Conservation (phyloP, 2,329 filamentous ascomycete species). For the Botrytis elliptica region DNA sequence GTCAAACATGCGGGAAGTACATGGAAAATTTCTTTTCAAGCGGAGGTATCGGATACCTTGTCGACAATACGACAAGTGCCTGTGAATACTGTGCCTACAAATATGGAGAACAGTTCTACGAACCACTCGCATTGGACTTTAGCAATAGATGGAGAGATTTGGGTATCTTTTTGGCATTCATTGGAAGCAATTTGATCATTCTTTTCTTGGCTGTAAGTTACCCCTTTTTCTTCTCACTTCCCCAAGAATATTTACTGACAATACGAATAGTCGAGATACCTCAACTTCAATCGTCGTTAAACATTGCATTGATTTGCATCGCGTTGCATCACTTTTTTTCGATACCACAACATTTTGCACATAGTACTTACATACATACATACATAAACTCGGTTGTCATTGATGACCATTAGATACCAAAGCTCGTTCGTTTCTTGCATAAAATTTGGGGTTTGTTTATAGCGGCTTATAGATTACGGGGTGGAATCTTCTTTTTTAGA, state of each 20-base stretch:
- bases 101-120: constrained; percentile 78
- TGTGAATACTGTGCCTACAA: constrained; percentile 84
- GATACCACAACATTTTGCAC: background rate
- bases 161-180: constrained; percentile 74
- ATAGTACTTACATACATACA: no score
- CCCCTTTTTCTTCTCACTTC: background rate
- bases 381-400: background rate
- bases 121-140: constrained; percentile 64
- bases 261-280: constrained; percentile 38
- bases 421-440: background rate
- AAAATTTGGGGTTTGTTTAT: background rate
- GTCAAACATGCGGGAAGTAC: constrained; percentile 71
- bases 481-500: background rate
- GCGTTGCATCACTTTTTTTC: background rate
- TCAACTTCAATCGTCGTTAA: constrained; percentile 48
- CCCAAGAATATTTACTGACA: constrained; percentile 21
- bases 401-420: background rate
- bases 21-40: constrained; percentile 67
- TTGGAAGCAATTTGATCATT: constrained; percentile 72
- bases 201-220: constrained; percentile 50
- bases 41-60: constrained; percentile 71
- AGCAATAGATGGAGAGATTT: constrained; percentile 75
- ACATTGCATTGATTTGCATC: background rate
- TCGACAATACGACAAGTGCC: constrained; percentile 59
- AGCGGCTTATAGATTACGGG: background rate